Evolutionary conservation across 2,329 filamentous ascomycete species (phyloP), one percentile per base, ranked within the genome.

Genomic region (Bipolaris gigantea): DNA sequence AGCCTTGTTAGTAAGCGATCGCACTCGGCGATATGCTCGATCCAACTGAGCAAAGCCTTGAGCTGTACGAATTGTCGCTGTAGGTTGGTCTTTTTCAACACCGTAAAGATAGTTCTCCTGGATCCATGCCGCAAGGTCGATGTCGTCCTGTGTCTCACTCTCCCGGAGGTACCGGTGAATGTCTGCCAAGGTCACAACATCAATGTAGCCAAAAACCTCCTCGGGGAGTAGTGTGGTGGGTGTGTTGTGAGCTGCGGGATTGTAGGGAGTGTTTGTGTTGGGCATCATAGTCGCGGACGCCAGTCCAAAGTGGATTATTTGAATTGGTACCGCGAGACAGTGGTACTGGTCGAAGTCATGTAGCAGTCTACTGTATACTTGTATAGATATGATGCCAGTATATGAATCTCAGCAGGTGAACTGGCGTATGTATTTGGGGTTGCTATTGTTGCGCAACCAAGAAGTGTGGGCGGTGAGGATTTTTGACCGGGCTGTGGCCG

Each of bases 1-100:
- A 23, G 64, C 59, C 43, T 63, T 64, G n/a, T 63, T 65, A 15
- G 68, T 71, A 27, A 71, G 63, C 16, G 55, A 50, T 13, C 64
- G 63, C 19, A 66, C 67, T 32, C 69, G 63, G 38, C 64, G 62
- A 41, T 67, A 72, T 13, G 69, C 69, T n/a, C 54, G 55, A 27
- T 69, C 61, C 3, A 72, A 51, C 18, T 65, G 59, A 30, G 42
- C 35, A 46, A 68, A 70, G 25, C 58, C 63, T 46, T 68, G 61
- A 2, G 55, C 19, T 5, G 59, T 63, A 30, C 61, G 59, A 18
- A 72, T 66, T 1, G 39, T 44, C 39, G 30, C 55, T 53, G 15
- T 46, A 39, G 15, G 2, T 2, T 50, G 43, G 9, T 58, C 56
- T 11, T 32, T 46, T 5, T 56, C 42, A 13, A 57, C 56, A 18